Evolutionary conservation across 306 rosid species (phyloP), one percentile per base, ranked within the genome.

Genomic region (Cicer yamashitae): DNA sequence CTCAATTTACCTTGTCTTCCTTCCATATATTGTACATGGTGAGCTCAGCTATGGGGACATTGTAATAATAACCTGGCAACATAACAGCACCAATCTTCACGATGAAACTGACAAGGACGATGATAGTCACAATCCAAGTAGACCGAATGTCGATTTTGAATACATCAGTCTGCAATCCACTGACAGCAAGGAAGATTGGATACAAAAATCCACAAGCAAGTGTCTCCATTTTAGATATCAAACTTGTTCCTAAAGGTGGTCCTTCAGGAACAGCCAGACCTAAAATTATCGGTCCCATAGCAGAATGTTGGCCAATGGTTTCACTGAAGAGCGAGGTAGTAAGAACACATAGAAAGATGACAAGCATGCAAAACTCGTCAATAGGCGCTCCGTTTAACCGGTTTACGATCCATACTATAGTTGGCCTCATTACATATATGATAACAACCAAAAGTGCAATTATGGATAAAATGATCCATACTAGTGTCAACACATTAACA

Each of bases 231-330:
- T 76, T 91, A 0, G 22, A 1, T 45, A 82, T 69, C 76, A 91
- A 18, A 38, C 83, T 38, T 8, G 91, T 60, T 11, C 97, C 97
- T 8, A 91, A 2, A 0, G 97, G 97, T 4, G 90, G 91, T 5
- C 96, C 96, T 59, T 73, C 83, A 1, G 96, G 96, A 63, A 89
- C 62, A 50, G 43, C 80, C 40, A 83, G 63, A 39, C 97, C 97
- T 1, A 89, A 70, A 68, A 83, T 1, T 5, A 91, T 64, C 7
- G 96, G 89, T 63, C 97, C 96, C 51, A 84, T 20, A 1, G 53
- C 10, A 69, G 41, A 89, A 82, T 89, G 96, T 18, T 89, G 91
- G 10, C 96, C 92, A 6, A 87, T 6, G 10, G 77, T 0, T 46
- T 91, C 96, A 40, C 88, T 75, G 3, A 79, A 0, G 30, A 91